Percentiles rank a stretch among this genome's conserved stretches.
These are phyloP conservation scores for Diversispora eburnea DNA, from an alignment of 192 early-diverging fungal species.

Conservation along the genomic window DNA sequence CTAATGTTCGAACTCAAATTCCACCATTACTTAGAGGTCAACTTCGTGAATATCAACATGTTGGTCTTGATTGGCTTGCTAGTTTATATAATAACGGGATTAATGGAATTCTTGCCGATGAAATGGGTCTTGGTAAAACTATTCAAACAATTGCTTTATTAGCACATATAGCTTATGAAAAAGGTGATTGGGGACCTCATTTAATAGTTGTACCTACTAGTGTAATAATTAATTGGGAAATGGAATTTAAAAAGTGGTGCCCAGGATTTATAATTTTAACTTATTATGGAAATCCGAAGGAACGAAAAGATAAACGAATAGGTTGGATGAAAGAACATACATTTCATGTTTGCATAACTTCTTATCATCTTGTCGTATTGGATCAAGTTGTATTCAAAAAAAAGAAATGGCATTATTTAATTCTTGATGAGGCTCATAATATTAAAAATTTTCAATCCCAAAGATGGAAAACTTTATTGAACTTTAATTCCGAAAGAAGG, in stretches of 20 bases:
- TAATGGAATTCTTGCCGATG: conserved; percentile 70
- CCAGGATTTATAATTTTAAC: conserved; percentile 70
- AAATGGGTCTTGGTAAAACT: conserved; percentile 67
- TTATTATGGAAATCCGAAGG: conserved; percentile 68
- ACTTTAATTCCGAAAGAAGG: conserved; percentile 61
- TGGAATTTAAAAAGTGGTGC: conserved; percentile 67
- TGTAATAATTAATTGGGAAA: conserved; percentile 77
- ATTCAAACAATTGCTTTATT: conserved; percentile 67
- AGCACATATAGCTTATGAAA: conserved; percentile 62
- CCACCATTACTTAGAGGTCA: conserved; percentile 62
- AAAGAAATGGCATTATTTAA: conserved; percentile 64
- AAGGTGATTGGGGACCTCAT: conserved; percentile 61
- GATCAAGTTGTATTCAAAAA: conserved; percentile 56
- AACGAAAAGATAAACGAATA: conserved; percentile 58
- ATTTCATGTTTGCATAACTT: conserved; percentile 64
- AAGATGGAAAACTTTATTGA: conserved; percentile 69
- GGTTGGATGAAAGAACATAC: conserved; percentile 59
- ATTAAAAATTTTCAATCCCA: conserved; percentile 79
- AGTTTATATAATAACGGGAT: conserved; percentile 79
- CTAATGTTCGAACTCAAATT: conserved; percentile 48
- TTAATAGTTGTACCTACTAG: conserved; percentile 75
- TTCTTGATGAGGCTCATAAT: conserved; percentile 67
- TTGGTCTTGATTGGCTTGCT: conserved; percentile 89
- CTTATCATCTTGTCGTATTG: conserved; percentile 58
- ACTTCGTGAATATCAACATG: conserved; percentile 85